Base-by-base conservation (phyloP, 768 basidiomycete genomes). In the Lyophyllum shimeji region DNA sequence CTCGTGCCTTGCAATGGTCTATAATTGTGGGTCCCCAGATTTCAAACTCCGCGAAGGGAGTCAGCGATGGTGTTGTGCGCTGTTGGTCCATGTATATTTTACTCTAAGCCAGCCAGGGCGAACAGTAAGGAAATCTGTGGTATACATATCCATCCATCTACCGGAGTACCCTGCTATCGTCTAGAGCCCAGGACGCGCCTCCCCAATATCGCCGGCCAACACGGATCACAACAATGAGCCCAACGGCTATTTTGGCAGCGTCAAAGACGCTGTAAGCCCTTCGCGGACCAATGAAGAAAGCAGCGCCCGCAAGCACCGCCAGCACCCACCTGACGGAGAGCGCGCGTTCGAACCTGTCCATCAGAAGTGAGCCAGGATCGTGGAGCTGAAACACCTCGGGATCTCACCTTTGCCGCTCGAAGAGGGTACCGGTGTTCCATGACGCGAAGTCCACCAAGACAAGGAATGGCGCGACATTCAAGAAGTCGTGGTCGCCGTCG, bases 401-500 rank as follows among this genome's bases (percentile, higher is more conserved):
- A 24, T 65, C 73, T 43, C 43, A 79, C 77, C 68, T 78, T 67
- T 77, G 72, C 67, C 71, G 71, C 63, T 73, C 67, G 56, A 81
- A 77, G 2, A 81, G 60, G 29, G 69, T 67, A 12, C 67, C 72
- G 11, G 74, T 74, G 13, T 74, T 77, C 72, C 82, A 80, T 11
- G 79, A 83, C 15, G 82, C 76, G 58, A 78, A 81, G 54, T 90
- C 86, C 0, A 86, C 83, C 9, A 89, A 68, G 29, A 86, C 63
- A 12, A 90, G 69, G 66, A 84, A 86, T 6, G 88, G 89, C 0
- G 79, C 78, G 23, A 85, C 82, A 46, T 82, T 82, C 43, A 87
- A 61, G 58, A 88, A 80, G 65, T 82, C 81, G 65, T 94, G 92
- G 66, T 95, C 93, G 0, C 89, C 86, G 42, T 86, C 81, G 68